These are phyloP conservation scores for Camptophora hylomeconis DNA, from an alignment of 2,329 filamentous ascomycete genomes.

Conservation along the genomic window DNA sequence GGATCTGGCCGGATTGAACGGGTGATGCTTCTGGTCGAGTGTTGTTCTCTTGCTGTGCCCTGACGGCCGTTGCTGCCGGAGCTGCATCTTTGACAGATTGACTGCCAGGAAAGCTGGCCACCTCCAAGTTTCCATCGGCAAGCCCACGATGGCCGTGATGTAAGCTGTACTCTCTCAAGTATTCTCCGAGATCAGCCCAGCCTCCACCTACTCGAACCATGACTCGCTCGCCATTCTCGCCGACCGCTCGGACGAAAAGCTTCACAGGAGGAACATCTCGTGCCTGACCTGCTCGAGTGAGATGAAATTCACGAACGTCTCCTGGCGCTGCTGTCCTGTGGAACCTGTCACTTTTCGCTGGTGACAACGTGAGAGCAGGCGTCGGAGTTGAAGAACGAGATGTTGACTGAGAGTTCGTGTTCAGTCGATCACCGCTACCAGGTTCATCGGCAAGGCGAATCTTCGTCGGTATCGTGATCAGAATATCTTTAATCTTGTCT, in stretches of 20 bases:
- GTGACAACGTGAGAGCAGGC: constrained; percentile 57
- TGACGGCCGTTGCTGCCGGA: neutral
- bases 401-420: constrained; percentile 22
- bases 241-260: constrained; percentile 83
- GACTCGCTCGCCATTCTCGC: constrained; percentile 77
- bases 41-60: constrained; percentile 4
- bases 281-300: constrained; percentile 62
- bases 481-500: constrained; percentile 65
- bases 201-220: constrained; percentile 97
- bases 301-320: constrained; percentile 84
- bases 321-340: constrained; percentile 39
- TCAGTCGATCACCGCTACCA: constrained; percentile 18
- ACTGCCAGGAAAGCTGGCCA: constrained; percentile 34
- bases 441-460: constrained; percentile 51
- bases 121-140: constrained; percentile 42
- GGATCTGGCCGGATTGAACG: constrained; percentile 3
- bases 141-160: constrained; percentile 63
- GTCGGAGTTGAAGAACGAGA: constrained; percentile 44
- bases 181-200: constrained; percentile 96
- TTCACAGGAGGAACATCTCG: constrained; percentile 58
- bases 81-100: constrained; percentile 1
- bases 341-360: constrained; percentile 29
- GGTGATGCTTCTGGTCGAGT: constrained; percentile 7
- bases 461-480: constrained; percentile 63
- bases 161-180: constrained; percentile 80